These are phyloP conservation scores for Aristolochia contorta DNA, from an alignment of 164 flowering plant species.

Conservation along the genomic window DNA sequence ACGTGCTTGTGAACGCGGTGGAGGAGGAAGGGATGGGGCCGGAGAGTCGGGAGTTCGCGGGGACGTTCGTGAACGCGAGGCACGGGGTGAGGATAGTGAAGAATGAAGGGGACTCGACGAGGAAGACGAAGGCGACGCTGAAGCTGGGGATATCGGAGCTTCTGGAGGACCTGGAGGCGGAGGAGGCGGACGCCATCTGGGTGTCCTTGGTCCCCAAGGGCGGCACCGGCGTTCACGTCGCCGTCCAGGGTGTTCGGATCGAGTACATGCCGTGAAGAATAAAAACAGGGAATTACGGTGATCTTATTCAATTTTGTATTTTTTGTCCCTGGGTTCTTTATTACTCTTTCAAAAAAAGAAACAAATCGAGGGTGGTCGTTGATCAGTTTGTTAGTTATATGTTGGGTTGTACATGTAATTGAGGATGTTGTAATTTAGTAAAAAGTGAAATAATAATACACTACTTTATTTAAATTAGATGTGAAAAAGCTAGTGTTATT, in stretches of 20 bases:
- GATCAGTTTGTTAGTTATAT: too few species aligned
- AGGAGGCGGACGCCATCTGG: slow-evolving; percentile 21
- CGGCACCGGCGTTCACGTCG: slow-evolving; percentile 13
- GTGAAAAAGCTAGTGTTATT: too few species aligned
- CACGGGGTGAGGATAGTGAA: slow-evolving; percentile 13
- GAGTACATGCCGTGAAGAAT: slow-evolving; percentile 9
- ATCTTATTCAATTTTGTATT: too few species aligned
- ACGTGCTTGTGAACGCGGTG: slow-evolving; percentile 17
- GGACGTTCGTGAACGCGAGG: slow-evolving; percentile 18
- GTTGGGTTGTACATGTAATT: too few species aligned
- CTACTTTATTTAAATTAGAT: too few species aligned
- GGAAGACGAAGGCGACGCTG: slow-evolving; percentile 11
- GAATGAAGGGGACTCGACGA: slow-evolving; percentile 10
- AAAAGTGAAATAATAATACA: too few species aligned
- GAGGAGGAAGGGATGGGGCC: slow-evolving; percentile 17
- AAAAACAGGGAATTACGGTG: too few species aligned
- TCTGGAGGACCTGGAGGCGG: slow-evolving; percentile 22
- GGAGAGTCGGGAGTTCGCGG: slow-evolving; percentile 21
- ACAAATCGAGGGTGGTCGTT: too few species aligned
- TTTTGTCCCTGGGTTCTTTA: not conserved
- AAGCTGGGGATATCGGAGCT: slow-evolving; percentile 23
- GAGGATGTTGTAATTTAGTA: too few species aligned
- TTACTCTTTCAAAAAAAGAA: too few species aligned
- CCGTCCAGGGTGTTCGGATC: slow-evolving; percentile 18
- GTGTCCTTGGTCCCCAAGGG: slow-evolving; percentile 21